Base-by-base conservation (phyloP, 2,329 filamentous ascomycete species). In the Fusarium pseudograminearum region DNA sequence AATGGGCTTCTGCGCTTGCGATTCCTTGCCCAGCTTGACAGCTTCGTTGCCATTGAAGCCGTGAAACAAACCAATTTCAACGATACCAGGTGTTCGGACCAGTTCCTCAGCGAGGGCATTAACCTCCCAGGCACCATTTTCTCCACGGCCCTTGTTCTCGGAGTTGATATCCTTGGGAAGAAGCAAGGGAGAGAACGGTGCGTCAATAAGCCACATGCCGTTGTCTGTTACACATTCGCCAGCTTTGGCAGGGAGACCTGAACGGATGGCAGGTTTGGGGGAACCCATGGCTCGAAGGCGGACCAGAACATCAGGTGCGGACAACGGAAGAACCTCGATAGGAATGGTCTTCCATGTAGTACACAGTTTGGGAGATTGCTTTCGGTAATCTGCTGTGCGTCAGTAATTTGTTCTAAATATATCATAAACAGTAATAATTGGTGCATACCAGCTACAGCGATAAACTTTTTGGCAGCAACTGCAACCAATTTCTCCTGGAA, bases 401-500 rank as follows among this genome's bases (percentile, higher is more conserved):
- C 33, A 64, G 60, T 40, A 33, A 51, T 40, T 45, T 48, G 12
- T 45, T 57, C 50, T 41, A 41, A 52, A 12, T 40, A 46, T 33
- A 45, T 44, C 28, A 34, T 41, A 22, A 46, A 20, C 26, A 36
- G 40, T 41, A 62, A 38, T 40, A 42, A 36, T 45, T 50, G 42
- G 28, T 46, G 51, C 86, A 75, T 80, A 93, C 90, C 91, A 59
- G 93, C 93, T 61, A 97, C 93, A 74, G 93, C 95, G 67, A 98
- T 86, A 76, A 98, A 97, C 77, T 93, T 92, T 80, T 89, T 92
- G 5, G 93, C 91, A 51, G 91, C 88, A 64, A 93, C 89, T 7
- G 94, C 94, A 7, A 99, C 94, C 36, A 99, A 85, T 84, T 99
- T 99, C 83, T 99, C 96, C 80, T 98, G 96, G 83, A 97, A 97